phyloP scores from a whole-genome alignment of 78 protist species.

The Speleostelium caveatum region DNA sequence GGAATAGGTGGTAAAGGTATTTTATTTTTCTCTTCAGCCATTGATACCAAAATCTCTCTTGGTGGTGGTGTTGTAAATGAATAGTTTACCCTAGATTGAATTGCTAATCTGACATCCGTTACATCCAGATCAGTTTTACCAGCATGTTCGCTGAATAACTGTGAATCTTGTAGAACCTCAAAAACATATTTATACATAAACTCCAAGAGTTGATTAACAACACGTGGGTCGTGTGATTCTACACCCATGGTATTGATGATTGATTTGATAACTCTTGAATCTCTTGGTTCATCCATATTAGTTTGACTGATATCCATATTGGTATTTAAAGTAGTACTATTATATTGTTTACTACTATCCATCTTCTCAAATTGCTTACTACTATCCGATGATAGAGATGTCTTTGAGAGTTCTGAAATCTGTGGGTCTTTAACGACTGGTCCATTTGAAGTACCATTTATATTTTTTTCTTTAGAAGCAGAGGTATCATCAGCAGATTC shows the following conservation, averaged over 20 bases:
- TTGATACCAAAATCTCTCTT: conserved; percentile 42
- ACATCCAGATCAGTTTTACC: conserved; percentile 64
- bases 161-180: conserved; percentile 66
- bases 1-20: conserved; percentile 72
- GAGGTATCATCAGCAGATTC: too few relatives aligned
- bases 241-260: conserved; percentile 75
- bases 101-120: conserved; percentile 60
- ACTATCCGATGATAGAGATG: background rate
- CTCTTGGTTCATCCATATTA: conserved; percentile 71
- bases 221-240: conserved; percentile 57
- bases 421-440: too few relatives aligned
- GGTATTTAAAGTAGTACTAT: too few relatives aligned
- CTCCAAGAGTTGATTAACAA: conserved; percentile 65
- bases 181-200: conserved; percentile 74
- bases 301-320: conserved; percentile 66
- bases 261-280: conserved; percentile 63
- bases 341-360: too few relatives aligned
- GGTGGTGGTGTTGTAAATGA: conserved; percentile 70
- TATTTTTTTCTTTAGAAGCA: too few relatives aligned
- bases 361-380: too few relatives aligned
- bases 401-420: background rate
- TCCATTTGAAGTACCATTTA: too few relatives aligned
- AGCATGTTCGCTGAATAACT: conserved; percentile 49
- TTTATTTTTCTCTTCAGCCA: conserved; percentile 57
- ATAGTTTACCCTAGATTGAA: conserved; percentile 64